Conservation (phyloP, 2,329 filamentous ascomycete species). For the Penicillium sp. region DNA sequence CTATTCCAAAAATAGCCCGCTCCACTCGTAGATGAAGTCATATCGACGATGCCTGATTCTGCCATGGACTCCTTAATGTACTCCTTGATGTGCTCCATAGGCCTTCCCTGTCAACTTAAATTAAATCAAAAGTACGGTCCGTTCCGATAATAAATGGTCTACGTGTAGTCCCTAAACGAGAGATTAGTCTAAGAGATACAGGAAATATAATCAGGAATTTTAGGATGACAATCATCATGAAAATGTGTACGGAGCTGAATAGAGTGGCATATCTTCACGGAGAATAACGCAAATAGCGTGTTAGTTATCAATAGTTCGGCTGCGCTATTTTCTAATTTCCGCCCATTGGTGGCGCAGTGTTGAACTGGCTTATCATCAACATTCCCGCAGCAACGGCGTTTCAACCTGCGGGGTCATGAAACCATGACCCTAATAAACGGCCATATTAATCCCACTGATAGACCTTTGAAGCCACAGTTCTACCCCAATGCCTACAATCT, state of each 20-base stretch:
- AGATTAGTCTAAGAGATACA: too few relatives aligned
- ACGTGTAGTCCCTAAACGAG: too few relatives aligned
- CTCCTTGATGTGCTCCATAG: background rate
- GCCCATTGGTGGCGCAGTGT: background rate
- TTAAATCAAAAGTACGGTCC: background rate
- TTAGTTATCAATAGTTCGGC: background rate
- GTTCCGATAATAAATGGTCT: too few relatives aligned
- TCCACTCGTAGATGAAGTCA: constrained; percentile 5
- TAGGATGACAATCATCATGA: too few relatives aligned
- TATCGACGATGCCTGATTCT: background rate
- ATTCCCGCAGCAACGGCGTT: background rate
- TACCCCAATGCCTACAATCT: too few relatives aligned
- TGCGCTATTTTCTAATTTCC: background rate
- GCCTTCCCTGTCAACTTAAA: background rate
- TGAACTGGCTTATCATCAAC: background rate
- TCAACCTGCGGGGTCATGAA: background rate
- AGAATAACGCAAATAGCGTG: background rate
- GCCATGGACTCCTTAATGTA: background rate
- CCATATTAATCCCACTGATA: background rate
- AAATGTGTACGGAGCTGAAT: too few relatives aligned
- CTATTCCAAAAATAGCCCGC: constrained; percentile 10
- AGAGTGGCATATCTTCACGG: background rate
- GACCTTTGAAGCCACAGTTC: background rate
- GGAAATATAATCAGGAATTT: too few relatives aligned
- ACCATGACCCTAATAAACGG: background rate